Conservation (phyloP, 1,284 basidiomycete genomes). For the Rhodofomes roseus region DNA sequence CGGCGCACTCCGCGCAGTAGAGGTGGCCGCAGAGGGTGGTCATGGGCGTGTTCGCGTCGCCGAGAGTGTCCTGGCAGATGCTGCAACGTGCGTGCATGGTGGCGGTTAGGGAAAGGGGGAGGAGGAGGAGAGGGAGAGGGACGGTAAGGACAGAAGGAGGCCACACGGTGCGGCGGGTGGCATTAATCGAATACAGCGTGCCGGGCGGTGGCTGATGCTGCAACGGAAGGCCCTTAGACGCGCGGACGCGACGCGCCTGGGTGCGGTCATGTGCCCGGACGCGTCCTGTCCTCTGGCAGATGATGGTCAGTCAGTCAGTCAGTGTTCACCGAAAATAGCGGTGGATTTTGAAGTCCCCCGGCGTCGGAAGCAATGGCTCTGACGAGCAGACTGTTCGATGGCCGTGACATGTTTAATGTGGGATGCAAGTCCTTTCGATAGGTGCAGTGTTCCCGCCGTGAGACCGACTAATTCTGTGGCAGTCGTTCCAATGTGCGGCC, state of each 20-base stretch:
- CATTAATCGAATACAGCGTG: not conserved
- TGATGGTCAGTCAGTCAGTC: not conserved
- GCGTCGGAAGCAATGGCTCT: not conserved
- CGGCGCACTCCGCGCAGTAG: slow-evolving; percentile 27
- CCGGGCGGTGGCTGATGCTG: not conserved
- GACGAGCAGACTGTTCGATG: not conserved
- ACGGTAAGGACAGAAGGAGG: not conserved
- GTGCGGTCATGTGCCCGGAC: not conserved
- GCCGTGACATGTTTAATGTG: too few species aligned
- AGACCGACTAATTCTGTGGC: too few species aligned
- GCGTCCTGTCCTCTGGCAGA: not conserved
- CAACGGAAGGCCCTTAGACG: not conserved
- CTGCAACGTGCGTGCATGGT: slow-evolving; percentile 19
- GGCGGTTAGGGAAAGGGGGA: not conserved
- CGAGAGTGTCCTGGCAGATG: slow-evolving; percentile 23
- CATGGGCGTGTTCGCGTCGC: slow-evolving; percentile 12
- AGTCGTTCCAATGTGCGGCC: too few species aligned
- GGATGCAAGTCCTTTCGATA: too few species aligned
- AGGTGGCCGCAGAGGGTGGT: slow-evolving; percentile 27
- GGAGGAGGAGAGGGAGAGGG: not conserved
- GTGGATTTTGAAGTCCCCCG: not conserved
- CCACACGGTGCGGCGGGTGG: not conserved
- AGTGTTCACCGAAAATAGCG: too few species aligned
- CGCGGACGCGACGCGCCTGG: not conserved
- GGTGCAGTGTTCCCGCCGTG: too few species aligned